Evolutionary conservation across 1,284 basidiomycete genomes (phyloP), one percentile per base, ranked within the genome.

Genomic region (Leccinum fallax): DNA sequence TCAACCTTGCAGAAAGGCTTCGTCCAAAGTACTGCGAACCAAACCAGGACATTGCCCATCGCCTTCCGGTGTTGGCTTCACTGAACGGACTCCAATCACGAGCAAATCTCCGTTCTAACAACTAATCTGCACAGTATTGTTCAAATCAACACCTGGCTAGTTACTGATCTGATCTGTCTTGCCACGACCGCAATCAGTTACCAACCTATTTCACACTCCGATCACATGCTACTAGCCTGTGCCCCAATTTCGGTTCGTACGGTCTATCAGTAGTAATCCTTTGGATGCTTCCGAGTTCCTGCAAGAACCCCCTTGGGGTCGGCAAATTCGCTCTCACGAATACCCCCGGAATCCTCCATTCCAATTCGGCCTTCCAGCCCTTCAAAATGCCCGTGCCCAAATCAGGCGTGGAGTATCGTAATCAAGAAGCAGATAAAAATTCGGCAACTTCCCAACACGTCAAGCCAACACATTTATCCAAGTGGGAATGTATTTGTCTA

Each of bases 41-140:
- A 64, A 65, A 64, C 58, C 57, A 57, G 61, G 28, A 24, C 62
- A 26, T 26, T 26, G 24, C 24, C 24, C 24, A 26, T n/a, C 36
- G 16, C 30, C 66, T 43, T 53, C 52, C 24, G 16, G 2, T 5
- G 24, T 26, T 51, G 21, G 7, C 49, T 26, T 7, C 43, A 26
- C 24, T 2, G 15, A 49, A 49, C 36, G 0, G 46, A 34, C 7
- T 24, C 6, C 21, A 21, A 30, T 11, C 26, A 16, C 19, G 6
- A 48, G 6, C 16, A 9, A 21, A 19, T 30, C 58, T 51, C 13
- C 11, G 11, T 46, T 46, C 19, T 13, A 49, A 24, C 19, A 21
- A 15, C 48, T n/a, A 3, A 21, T 13, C 46, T 16, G 46, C 13
- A 13, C 21, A n/a, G 9, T 26, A 26, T 49, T 26, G 24, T 49